Evolutionary conservation across 1,139 yeast species (phyloP).

Genomic region (Nakaseomyces kungkrabaensis): DNA sequence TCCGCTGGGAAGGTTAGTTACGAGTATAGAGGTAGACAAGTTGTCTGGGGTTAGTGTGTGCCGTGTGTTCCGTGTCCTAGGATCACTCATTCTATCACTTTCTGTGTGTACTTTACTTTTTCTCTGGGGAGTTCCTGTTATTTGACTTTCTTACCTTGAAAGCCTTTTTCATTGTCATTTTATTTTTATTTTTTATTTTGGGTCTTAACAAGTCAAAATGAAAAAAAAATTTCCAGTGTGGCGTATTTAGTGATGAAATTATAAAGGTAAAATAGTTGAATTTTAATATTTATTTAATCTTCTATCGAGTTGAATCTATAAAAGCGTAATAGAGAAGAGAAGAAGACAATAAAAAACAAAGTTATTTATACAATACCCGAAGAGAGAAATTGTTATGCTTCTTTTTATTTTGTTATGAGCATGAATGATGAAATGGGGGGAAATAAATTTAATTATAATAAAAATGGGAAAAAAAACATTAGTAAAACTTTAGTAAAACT

Average conservation of each 20-base stretch:
- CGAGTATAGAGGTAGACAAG: constrained; percentile 22
- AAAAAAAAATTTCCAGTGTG: background rate
- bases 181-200: background rate
- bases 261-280: background rate
- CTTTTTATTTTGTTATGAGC: too few relatives aligned
- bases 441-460: too few relatives aligned
- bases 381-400: too few relatives aligned
- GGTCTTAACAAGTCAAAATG: background rate
- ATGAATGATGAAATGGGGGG: too few relatives aligned
- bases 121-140: background rate
- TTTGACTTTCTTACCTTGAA: too few relatives aligned
- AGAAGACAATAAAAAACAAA: background rate
- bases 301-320: constrained; percentile 2
- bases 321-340: background rate
- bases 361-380: background rate
- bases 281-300: background rate
- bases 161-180: too few relatives aligned
- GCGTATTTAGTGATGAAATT: background rate
- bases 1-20: constrained; percentile 22
- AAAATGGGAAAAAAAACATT: background rate
- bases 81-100: constrained; percentile 18
- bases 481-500: too few relatives aligned
- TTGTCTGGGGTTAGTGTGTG: constrained; percentile 26
- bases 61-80: constrained; percentile 24
- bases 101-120: background rate